Evolutionary conservation across 2,329 filamentous ascomycete genomes (phyloP).

Genomic region (Trichoderma atroviride): DNA sequence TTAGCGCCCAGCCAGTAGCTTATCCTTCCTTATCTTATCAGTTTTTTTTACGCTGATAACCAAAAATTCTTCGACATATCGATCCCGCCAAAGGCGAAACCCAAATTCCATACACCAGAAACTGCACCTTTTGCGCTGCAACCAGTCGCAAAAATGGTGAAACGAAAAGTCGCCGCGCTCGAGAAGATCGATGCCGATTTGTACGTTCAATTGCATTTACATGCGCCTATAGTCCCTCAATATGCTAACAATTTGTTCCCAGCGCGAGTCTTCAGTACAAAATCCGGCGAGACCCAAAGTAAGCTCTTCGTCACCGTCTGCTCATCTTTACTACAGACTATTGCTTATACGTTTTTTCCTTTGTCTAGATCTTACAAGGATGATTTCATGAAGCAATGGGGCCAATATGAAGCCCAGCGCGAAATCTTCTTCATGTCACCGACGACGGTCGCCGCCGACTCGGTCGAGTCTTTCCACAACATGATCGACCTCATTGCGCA

Average conservation of each 20-base stretch:
- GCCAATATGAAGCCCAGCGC: constrained; percentile 87
- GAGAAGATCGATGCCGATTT: constrained; percentile 95
- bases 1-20: neutral
- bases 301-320: constrained; percentile 37
- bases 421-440: constrained; percentile 90
- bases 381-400: constrained; percentile 85
- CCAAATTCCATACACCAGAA: constrained; percentile 5
- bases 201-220: constrained; percentile 45
- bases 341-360: neutral
- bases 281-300: constrained; percentile 82
- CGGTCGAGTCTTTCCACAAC: constrained; percentile 82
- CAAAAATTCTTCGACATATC: constrained; percentile 18
- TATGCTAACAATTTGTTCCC: constrained; percentile 38
- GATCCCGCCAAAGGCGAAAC: neutral
- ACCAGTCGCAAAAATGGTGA: constrained; percentile 62
- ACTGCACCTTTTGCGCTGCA: constrained; percentile 2
- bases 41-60: neutral
- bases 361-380: constrained; percentile 75
- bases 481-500: constrained; percentile 93
- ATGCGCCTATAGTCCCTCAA: neutral
- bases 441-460: constrained; percentile 72
- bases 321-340: neutral
- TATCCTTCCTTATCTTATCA: constrained; percentile 22
- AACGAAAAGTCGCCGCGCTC: constrained; percentile 86
- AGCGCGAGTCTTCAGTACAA: constrained; percentile 89